Percentiles rank a stretch among this genome's conserved stretches.
These are phyloP conservation scores for Paraphoma chrysanthemicola DNA, from an alignment of 2,329 filamentous ascomycete genomes.

Conservation along the genomic window DNA sequence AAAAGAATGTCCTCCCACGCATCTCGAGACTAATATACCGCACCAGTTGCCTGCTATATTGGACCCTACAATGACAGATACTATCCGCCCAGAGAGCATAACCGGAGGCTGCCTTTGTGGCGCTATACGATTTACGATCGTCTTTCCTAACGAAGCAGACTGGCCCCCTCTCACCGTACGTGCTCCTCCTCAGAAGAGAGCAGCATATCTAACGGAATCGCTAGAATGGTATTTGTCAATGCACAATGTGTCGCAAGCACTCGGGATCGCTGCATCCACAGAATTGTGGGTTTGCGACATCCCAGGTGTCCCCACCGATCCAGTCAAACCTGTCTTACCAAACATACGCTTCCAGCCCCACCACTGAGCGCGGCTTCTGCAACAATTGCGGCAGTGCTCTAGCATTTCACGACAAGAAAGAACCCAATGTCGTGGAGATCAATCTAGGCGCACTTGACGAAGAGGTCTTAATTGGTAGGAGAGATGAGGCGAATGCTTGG, in stretches of 20 bases:
- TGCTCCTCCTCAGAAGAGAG: not conserved
- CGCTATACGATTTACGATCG: constrained; percentile 29
- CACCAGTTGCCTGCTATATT: not conserved
- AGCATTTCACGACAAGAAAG: constrained; percentile 19
- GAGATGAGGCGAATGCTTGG: constrained; percentile 26
- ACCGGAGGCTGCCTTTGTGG: constrained; percentile 34
- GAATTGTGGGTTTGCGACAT: constrained; percentile 19
- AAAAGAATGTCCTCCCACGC: too few species aligned
- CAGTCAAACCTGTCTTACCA: constrained; percentile 23
- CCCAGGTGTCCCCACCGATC: constrained; percentile 22
- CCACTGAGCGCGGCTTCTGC: constrained; percentile 30
- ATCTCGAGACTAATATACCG: not conserved
- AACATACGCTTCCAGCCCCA: constrained; percentile 22
- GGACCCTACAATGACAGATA: not conserved
- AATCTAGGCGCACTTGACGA: constrained; percentile 36
- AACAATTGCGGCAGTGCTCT: constrained; percentile 28
- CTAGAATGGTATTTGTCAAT: constrained; percentile 37
- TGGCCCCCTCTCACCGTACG: constrained; percentile 30
- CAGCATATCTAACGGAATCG: not conserved
- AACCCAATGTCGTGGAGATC: constrained; percentile 21
- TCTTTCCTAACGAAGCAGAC: constrained; percentile 22
- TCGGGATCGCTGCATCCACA: constrained; percentile 31
- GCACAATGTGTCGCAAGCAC: constrained; percentile 38
- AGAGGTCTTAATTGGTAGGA: constrained; percentile 29
- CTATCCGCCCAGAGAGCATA: constrained; percentile 18